Base-by-base conservation (phyloP, 352 stramenopile species). In the Phytophthora megakarya region DNA sequence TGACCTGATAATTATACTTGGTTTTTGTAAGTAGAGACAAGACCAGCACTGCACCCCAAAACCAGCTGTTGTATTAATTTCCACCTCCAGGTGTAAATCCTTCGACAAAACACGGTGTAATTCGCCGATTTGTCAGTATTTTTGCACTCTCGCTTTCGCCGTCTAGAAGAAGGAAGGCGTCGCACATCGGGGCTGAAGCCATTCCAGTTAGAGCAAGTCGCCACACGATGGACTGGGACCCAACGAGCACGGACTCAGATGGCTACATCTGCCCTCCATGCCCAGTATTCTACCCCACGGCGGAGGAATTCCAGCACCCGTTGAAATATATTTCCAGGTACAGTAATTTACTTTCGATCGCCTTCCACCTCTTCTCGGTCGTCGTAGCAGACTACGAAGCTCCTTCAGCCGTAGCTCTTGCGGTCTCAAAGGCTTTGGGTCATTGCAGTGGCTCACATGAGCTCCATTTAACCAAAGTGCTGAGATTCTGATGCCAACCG, bases 301-400 rank as follows among this genome's bases (percentile, higher is more conserved):
- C 45, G 15, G 84, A 97, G 55, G 81, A 98, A 62, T 98, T 97
- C 70, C 54, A 80, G 51, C 80, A 98, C 68, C 91, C 92, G 56
- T 65, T 98, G 77, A 84, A 89, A 86, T 98, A 97, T 89, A 98
- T 98, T 84, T 80, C 78, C 63, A 96, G 87, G 89, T 75, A 42
- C 62, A 51, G 67, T 90, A 84, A 83, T 76, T 85, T 91, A 86
- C 73, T 48, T 25, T 25, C 18, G 16, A 22, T 7, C 32, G 13
- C 11, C 21, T 21, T 57, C 30, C 37, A 39, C 51, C 32, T 70
- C 18, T 38, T 55, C 48, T 52, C 46, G 32, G 23, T 13, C 30
- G 10, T 26, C 60, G 42, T 21, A 11, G 26, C 28, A 10, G 16
- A 23, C 21, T 13, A 7, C 25, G 45, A 23, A 40, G 47, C 60